Evolutionary conservation across 164 flowering plant species (phyloP).

Genomic region (Paratinospora sagittata): DNA sequence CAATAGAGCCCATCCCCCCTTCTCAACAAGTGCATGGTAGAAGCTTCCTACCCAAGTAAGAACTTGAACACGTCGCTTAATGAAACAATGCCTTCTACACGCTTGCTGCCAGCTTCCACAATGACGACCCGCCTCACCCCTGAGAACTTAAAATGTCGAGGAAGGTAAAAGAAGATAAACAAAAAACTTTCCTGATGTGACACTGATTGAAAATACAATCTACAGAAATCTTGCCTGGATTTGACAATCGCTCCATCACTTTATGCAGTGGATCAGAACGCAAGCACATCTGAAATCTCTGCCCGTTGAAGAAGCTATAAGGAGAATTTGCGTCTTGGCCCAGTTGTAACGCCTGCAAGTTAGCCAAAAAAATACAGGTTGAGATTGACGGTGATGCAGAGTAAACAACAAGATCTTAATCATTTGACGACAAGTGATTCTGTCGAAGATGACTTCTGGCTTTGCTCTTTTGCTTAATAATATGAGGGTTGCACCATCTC

Average conservation of each 20-base stretch:
- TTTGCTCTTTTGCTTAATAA: too few relatives aligned
- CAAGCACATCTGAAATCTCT: slow-evolving; percentile 90
- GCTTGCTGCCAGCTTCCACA: slow-evolving; percentile 95
- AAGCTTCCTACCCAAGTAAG: slow-evolving; percentile 49
- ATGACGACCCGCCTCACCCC: slow-evolving; percentile 77
- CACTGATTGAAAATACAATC: background rate
- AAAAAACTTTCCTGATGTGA: too few relatives aligned
- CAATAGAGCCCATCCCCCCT: background rate
- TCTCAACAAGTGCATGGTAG: background rate
- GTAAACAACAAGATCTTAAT: background rate
- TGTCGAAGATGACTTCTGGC: background rate
- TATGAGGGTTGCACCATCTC: too few relatives aligned
- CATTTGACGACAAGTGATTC: background rate
- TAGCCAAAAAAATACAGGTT: background rate
- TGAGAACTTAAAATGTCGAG: slow-evolving; percentile 24
- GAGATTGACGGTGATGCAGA: background rate
- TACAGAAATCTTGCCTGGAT: slow-evolving; percentile 47
- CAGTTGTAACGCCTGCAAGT: slow-evolving; percentile 66
- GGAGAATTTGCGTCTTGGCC: slow-evolving; percentile 65
- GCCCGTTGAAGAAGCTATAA: slow-evolving; percentile 45
- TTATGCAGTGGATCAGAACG: slow-evolving; percentile 75
- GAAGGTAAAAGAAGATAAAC: background rate
- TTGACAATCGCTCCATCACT: slow-evolving; percentile 84
- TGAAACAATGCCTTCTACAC: slow-evolving; percentile 83
- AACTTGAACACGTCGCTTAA: slow-evolving; percentile 70